Evolutionary conservation across 257 asterid species (phyloP), one percentile per base, ranked within the genome.

Genomic region (Primulina tabacum): DNA sequence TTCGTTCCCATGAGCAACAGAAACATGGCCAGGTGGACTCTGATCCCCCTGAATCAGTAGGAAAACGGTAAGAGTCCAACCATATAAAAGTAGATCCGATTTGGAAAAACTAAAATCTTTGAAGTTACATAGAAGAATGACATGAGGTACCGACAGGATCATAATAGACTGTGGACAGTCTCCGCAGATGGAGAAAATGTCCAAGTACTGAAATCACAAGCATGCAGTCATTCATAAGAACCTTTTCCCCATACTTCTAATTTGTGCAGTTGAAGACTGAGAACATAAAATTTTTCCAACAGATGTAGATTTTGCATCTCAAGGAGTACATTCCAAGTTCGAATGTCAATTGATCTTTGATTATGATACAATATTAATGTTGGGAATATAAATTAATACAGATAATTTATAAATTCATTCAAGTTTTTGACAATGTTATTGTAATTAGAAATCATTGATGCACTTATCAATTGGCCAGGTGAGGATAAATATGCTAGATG

Each of bases 1-100:
- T 59, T 72, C 82, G 55, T 74, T 68, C 35, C 65, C 52, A 53
- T 71, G 68, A 58, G 66, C 75, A 61, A 65, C 73, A 64, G 76
- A 71, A 32, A 56, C 73, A 53, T 77, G 56, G 61, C 71, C 64
- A 53, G 76, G 29, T 8, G 78, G 78, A 59, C 68, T 75, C 72
- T 79, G 79, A 16, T 67, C 37, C 33, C 50, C 78, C 80, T 71
- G 60, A 47, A 77, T 29, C 69, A 37, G 67, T 17, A 33, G 26
- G 35, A 60, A 40, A 40, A 29, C 9, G 7, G 5, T 66, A 18
- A 61, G 66, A 29, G 18, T 40, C 9, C 34, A 18, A 21, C n/a
- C 38, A 62, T 5, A 29, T 9, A 8, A 20, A 17, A 34, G 10
- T 10, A 17, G 21, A 5, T 21, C 35, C 43, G 4, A 21, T 40